Evolutionary conservation across 1,284 basidiomycete genomes (phyloP), one percentile per base, ranked within the genome.

Genomic region (Leccinum colubrinum): DNA sequence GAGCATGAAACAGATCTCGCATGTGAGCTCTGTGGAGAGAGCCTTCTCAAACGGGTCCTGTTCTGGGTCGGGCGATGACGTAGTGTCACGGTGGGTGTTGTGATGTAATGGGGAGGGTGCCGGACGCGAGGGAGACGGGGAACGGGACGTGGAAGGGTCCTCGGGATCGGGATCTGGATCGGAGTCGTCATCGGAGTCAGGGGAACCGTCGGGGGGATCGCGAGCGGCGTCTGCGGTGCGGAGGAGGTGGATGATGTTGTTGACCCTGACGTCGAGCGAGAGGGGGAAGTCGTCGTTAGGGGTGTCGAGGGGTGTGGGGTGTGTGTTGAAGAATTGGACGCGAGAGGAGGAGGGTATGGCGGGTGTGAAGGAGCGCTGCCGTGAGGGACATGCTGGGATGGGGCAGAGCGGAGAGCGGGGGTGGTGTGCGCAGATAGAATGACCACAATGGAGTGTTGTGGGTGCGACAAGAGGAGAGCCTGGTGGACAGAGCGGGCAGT

Each of bases 1-100:
- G 43, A 97, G 78, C 72, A 85, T 83, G 70, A 93, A 91, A 77
- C 96, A 98, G 37, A 98, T 94, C 74, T 96, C 93, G 74, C 95
- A 98, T 33, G 88, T 90, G 58, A 97, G 80, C 68, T 95, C 90
- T 9, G 83, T 73, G 30, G 85, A 72, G 6, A 97, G 81, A 53
- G 91, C 88, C 72, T 91, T 92, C 69, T 86, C 81, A 66, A 93
- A 86, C 12, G 46, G 46, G 51, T 75, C 73, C 2, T 67, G 65
- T 56, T 68, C 65, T n/a, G 68, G 60, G 68, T 72, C 61, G 55
- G 54, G 48, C 55, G 67, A 65, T 69, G 66, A 54, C 33, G 62
- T 59, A n/a, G 70, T 7, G 17, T 74, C 69, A 60, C 41, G 68
- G 15, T 48, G 70, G 27, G 25, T 8, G 41, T 39, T 4, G 35